Evolutionary conservation across 768 basidiomycete genomes (phyloP), one percentile per base, ranked within the genome.

Genomic region (Kwoniella shandongensis): DNA sequence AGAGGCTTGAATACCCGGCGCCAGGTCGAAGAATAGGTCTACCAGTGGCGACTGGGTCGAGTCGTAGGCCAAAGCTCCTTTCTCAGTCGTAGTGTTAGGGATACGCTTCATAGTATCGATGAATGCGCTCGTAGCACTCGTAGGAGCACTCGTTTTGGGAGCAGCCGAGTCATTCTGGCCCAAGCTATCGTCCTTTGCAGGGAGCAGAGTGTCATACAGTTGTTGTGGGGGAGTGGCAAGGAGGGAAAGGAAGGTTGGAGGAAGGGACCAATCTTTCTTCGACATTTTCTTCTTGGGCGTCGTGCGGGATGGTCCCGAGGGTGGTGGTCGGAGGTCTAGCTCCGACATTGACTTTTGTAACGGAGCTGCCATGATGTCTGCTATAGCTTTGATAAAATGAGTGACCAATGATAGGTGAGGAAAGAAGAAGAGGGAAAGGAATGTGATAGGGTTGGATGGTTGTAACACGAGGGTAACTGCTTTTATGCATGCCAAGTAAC

Each of bases 21-120:
- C 30, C 39, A 63, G 44, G 40, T 62, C 63, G 47, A 52, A 46
- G 55, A 65, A 63, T 8, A 65, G 27, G 26, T 65, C 67, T 2
- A 69, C 62, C 4, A 67, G 36, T 20, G 66, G 50, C 17, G 62
- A 57, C 6, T 20, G 22, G 22, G 62, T 57, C 0, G 56, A 50
- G 0, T n/a, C 7, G 36, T 55, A 46, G 1, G 66, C 66, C 2
- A 29, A 2, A 15, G 54, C 59, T n/a, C 62, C 62, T 13, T 67
- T 67, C 55, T 63, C 57, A 12, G 66, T 67, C 1, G 51, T 18
- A 4, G 44, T 46, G 40, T 67, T 41, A 1, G 61, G 57, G 6
- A 44, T 41, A 6, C 48, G 44, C 10, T 40, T 41, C 39, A 67
- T 38, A 18, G 59, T 56, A 20, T 51, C 47, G n/a, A 67, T 29